phyloP scores from a whole-genome alignment of 2,329 filamentous ascomycete species.

The Fusarium sterilihyphosum region DNA sequence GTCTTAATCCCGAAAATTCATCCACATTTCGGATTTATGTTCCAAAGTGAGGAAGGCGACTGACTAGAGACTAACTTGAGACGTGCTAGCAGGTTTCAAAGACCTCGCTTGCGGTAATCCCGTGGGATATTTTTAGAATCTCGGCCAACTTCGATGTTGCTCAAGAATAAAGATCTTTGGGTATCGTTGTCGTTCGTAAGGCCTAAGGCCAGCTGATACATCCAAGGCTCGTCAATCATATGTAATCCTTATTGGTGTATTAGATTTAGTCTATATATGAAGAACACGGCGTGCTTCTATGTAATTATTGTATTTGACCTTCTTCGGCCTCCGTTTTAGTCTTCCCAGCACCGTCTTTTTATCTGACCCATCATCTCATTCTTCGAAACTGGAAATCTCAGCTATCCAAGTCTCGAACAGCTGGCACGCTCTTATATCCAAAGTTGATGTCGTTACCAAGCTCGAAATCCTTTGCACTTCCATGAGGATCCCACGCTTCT shows the following conservation, averaged over 20 bases:
- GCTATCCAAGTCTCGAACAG: neutral
- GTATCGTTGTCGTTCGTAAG: neutral
- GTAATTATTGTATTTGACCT: no score
- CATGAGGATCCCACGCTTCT: neutral
- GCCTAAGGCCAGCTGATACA: rapidly evolving
- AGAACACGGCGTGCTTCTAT: neutral
- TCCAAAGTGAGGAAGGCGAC: neutral
- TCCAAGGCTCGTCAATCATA: neutral
- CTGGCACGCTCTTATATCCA: neutral
- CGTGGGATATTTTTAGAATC: neutral
- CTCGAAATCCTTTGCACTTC: neutral
- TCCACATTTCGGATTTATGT: neutral
- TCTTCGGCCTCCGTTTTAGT: rapidly evolving
- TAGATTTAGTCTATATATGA: no score
- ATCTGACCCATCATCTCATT: neutral
- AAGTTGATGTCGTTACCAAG: neutral
- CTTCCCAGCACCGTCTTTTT: neutral
- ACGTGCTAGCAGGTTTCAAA: neutral
- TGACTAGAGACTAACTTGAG: neutral
- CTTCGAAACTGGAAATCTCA: rapidly evolving
- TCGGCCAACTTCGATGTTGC: neutral
- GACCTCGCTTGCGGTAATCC: no score
- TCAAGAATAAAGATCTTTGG: neutral
- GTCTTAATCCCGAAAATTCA: neutral
- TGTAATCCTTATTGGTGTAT: neutral